These are phyloP conservation scores for Plasmodium reichenowi DNA, from an alignment of 169 alveolate genomes.

Conservation along the genomic window DNA sequence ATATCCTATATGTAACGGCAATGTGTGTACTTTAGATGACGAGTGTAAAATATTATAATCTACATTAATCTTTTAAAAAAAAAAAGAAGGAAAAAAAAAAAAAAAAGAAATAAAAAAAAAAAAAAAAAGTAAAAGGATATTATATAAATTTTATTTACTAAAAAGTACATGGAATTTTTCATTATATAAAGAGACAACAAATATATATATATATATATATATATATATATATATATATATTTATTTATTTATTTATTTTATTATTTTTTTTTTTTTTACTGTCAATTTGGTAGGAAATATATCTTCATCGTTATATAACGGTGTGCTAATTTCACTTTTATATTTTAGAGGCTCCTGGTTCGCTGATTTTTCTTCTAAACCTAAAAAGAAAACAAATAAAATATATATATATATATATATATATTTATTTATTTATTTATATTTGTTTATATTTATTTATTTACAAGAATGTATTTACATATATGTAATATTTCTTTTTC, in stretches of 20 bases:
- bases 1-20: constrained; percentile 77
- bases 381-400: constrained; percentile 3
- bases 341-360: constrained; percentile 27
- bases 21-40: background rate
- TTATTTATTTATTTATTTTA: background rate
- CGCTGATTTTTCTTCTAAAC: constrained; percentile 28
- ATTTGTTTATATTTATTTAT: background rate
- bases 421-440: background rate
- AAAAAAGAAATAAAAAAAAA: background rate
- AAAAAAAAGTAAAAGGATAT: background rate
- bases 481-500: constrained; percentile 5
- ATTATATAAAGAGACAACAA: background rate
- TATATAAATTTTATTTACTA: background rate
- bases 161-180: background rate
- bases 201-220: background rate
- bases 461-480: background rate
- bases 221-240: background rate
- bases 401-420: background rate
- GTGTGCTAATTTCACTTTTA: constrained; percentile 59
- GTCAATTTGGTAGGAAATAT: constrained; percentile 40
- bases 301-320: constrained; percentile 31
- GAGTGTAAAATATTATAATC: constrained; percentile 25
- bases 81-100: background rate
- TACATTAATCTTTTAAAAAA: constrained; percentile 9
- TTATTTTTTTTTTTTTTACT: constrained; percentile 25